A percentile compares a stretch with the other conserved stretches of the same genome.
phyloP scores from a whole-genome alignment of 78 protist species.

The Dictyostelium brefeldianum region DNA sequence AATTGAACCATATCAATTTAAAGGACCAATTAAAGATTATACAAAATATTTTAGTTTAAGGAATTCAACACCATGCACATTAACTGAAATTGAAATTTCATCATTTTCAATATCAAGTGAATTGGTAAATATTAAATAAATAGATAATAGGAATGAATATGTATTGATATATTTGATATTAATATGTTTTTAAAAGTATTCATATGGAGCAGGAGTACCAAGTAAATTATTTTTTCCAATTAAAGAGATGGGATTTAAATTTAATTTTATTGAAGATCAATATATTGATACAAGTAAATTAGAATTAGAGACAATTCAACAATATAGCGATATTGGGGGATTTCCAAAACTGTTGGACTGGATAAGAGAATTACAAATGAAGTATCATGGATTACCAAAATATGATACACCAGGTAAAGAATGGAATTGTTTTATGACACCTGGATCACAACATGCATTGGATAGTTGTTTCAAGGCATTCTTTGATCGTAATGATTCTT shows the following conservation, averaged over 20 bases:
- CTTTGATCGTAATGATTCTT: slow-evolving; percentile 29
- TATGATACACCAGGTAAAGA: slow-evolving; percentile 20
- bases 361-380: slow-evolving; percentile 26
- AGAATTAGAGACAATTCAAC: slow-evolving; percentile 8
- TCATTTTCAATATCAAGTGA: neutral
- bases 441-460: slow-evolving; percentile 65
- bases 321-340: slow-evolving; percentile 34
- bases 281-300: neutral
- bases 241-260: neutral
- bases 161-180: too few species aligned
- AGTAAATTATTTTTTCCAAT: neutral
- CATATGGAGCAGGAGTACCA: slow-evolving; percentile 7
- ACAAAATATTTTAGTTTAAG: neutral
- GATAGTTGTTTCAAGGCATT: slow-evolving; percentile 17
- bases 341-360: slow-evolving; percentile 18
- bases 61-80: neutral
- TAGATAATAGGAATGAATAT: too few species aligned
- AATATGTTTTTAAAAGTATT: neutral
- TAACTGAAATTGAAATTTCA: neutral
- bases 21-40: neutral
- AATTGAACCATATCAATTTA: neutral
- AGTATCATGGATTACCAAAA: neutral
- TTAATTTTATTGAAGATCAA: neutral
- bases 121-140: too few species aligned
- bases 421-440: slow-evolving; percentile 60